Base-by-base conservation (phyloP, 805 yeast species). In the Ascoidea rubescens region DNA sequence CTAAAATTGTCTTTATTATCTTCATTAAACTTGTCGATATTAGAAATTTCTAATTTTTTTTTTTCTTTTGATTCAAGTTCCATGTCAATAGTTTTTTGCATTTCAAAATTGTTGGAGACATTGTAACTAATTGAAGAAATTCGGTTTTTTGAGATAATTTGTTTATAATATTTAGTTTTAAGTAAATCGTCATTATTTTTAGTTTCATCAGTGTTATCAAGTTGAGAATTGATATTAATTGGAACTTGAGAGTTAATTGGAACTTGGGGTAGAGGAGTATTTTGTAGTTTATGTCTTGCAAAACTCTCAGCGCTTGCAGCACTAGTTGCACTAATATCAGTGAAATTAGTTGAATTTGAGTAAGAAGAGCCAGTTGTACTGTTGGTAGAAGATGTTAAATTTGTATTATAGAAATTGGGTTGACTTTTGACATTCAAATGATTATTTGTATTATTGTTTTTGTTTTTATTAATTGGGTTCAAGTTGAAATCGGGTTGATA, bases 231-330 rank as follows among this genome's bases (percentile, higher is more conserved):
- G 14, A 14, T 10, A 37, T 37, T 37, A 37, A 37, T 37, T 37
- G 43, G 14, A 10, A 14, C 14, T 10, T 8, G 14, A 37, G 43
- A 10, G 4, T 37, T 37, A 45, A 14, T 32, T 8, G 52, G 51
- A 10, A 51, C 17, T 5, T 50, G 52, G 1, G 52, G 52, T 5
- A 47, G 14, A 12, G 51, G 10, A 28, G 5, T 16, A 7, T 67
- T 67, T 43, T 80, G 81, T 61, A 70, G 72, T 59, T 76, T 83
- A 63, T 87, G 95, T 60, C 95, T 75, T 48, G 82, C 80, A 54
- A 80, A 80, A 33, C 95, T 85, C 0, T 95, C 95, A 1, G 96
- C 95, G 56, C 93, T 83, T 0, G 96, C 85, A 4, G 96, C 96
- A 67, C 93, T 84, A 56, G 85, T 75, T 63, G 86, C 93, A 43